A percentile compares a stretch with the other conserved stretches of the same genome.
Conservation (phyloP, 768 basidiomycete species). For the Pleurotus sapidus region DNA sequence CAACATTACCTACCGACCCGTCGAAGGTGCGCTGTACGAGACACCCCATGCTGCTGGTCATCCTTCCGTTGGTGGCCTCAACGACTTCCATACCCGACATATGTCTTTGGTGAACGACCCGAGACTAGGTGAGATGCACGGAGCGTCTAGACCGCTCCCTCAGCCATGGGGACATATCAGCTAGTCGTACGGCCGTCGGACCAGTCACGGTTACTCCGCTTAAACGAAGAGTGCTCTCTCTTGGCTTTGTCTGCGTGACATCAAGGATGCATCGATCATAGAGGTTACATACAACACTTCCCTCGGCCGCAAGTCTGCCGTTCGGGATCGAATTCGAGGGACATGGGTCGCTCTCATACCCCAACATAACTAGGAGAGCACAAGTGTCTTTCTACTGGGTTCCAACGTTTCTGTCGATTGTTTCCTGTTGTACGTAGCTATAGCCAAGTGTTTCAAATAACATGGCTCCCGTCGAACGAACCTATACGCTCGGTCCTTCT, state of each 20-base stretch:
- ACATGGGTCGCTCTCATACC: neutral
- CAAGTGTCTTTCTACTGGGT: too few relatives aligned
- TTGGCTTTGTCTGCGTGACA: neutral
- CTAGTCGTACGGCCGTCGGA: neutral
- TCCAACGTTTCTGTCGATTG: neutral
- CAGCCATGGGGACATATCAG: slow-evolving; percentile 30
- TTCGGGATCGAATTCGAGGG: neutral
- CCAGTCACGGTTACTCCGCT: neutral
- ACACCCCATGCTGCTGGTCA: neutral
- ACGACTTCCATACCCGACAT: slow-evolving; percentile 23
- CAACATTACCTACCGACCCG: slow-evolving; percentile 1
- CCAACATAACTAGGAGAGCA: too few relatives aligned
- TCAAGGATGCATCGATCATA: neutral
- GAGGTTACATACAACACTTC: neutral
- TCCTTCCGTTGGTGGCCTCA: slow-evolving; percentile 5
- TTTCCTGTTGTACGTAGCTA: neutral
- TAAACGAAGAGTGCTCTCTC: neutral
- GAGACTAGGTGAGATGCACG: slow-evolving; percentile 15
- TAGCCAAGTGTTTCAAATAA: neutral
- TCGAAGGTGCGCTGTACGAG: slow-evolving; percentile 16
- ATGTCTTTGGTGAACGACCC: slow-evolving; percentile 25
- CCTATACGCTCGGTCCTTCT: neutral
- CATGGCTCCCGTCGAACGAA: neutral
- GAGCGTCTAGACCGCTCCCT: slow-evolving; percentile 25
- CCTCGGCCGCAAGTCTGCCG: neutral